Evolutionary conservation across 371 early-diverging fungal species (phyloP).

Genomic region (Haplosporangium sp.): DNA sequence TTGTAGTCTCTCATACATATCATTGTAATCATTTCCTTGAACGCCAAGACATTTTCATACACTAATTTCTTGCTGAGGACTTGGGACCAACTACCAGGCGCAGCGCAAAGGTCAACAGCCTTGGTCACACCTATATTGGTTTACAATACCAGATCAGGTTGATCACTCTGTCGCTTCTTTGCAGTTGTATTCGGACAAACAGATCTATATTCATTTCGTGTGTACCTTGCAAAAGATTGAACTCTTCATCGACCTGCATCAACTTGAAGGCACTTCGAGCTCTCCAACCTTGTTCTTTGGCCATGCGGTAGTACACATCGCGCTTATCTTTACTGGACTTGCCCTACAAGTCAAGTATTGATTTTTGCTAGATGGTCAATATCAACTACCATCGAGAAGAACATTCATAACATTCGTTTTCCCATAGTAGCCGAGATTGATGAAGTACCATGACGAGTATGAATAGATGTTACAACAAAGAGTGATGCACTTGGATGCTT

Average conservation of each 20-base stretch:
- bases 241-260: conserved; percentile 96
- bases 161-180: conserved; percentile 52
- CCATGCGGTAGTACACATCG: conserved; percentile 97
- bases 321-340: conserved; percentile 94
- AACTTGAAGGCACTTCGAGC: conserved; percentile 99
- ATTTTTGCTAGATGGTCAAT: neutral
- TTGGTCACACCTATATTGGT: conserved; percentile 75
- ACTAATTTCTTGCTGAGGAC: conserved; percentile 85
- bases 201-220: neutral
- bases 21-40: no score
- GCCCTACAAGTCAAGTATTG: conserved; percentile 58
- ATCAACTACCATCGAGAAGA: neutral
- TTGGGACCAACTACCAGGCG: conserved; percentile 99
- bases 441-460: neutral
- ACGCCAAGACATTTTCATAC: conserved; percentile 34
- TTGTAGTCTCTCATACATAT: no score
- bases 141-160: neutral
- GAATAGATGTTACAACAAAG: no score
- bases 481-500: no score
- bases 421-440: no score
- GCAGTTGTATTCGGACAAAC: neutral
- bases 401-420: no score
- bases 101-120: conserved; percentile 99
- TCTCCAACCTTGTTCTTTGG: conserved; percentile 97
- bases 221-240: conserved; percentile 85